Conservation (phyloP, 2,329 filamentous ascomycete genomes). For the Fusarium robinianum region DNA sequence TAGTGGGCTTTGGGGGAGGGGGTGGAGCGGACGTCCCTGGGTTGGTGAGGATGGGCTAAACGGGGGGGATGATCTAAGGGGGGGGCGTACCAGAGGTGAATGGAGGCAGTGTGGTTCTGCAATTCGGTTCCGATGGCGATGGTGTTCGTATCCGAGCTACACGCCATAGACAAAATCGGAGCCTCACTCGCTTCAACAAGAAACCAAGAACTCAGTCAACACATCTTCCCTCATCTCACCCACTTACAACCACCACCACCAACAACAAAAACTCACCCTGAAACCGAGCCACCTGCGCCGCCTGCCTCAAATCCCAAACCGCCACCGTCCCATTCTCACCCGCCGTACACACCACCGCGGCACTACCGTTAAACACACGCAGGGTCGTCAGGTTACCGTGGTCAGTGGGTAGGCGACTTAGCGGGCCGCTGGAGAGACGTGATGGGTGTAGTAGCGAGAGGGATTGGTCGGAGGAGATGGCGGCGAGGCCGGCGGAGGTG, state of each 20-base stretch:
- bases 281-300: slow-evolving; percentile 50
- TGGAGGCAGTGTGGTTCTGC: slow-evolving; percentile 63
- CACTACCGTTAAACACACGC: slow-evolving; percentile 56
- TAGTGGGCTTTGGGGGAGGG: slow-evolving; percentile 57
- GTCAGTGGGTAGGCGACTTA: slow-evolving; percentile 53
- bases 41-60: slow-evolving; percentile 29
- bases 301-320: slow-evolving; percentile 66
- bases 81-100: slow-evolving; percentile 61
- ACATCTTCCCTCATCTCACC: neutral
- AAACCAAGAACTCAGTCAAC: neutral
- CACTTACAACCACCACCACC: neutral
- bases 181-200: slow-evolving; percentile 46
- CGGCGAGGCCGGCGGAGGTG: slow-evolving; percentile 57
- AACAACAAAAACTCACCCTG: slow-evolving; percentile 46
- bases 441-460: slow-evolving; percentile 67
- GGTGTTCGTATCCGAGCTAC: slow-evolving; percentile 58
- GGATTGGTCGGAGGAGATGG: slow-evolving; percentile 72
- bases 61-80: neutral
- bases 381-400: slow-evolving; percentile 69
- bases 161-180: slow-evolving; percentile 68
- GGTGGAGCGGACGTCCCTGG: slow-evolving; percentile 62
- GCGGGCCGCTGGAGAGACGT: slow-evolving; percentile 56
- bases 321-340: slow-evolving; percentile 72
- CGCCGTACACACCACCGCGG: slow-evolving; percentile 66
- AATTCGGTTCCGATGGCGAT: slow-evolving; percentile 76